These are phyloP conservation scores for Yueomyces sinensis DNA, from an alignment of 805 yeast species.

Conservation along the genomic window DNA sequence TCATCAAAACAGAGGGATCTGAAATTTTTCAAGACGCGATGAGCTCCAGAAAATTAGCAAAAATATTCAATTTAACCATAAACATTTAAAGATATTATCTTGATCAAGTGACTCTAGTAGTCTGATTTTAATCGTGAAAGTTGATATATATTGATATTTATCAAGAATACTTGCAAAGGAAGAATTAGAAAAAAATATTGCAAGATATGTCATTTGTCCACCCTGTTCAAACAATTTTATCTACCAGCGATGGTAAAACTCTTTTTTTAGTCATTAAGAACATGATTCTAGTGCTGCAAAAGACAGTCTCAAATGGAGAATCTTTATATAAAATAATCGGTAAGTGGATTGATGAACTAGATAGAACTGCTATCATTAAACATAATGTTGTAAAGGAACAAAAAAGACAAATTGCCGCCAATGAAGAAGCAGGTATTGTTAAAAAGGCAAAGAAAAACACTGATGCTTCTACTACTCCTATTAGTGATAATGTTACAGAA, in stretches of 20 bases:
- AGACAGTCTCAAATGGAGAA: conserved; percentile 20
- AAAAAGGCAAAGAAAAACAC: conserved; percentile 26
- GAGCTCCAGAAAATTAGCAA: too few relatives aligned
- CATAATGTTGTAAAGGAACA: conserved; percentile 34
- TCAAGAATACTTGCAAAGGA: too few relatives aligned
- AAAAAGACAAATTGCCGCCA: conserved; percentile 19
- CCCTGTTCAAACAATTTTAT: conserved; percentile 48
- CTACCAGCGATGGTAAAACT: conserved; percentile 32
- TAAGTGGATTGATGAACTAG: conserved; percentile 49
- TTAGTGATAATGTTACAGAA: conserved; percentile 4
- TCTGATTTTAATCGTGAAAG: too few relatives aligned
- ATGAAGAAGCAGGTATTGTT: conserved; percentile 11
- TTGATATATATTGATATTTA: too few relatives aligned
- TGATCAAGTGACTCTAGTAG: too few relatives aligned
- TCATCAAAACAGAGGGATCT: too few relatives aligned
- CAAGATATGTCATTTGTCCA: conserved; percentile 41
- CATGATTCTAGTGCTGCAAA: conserved; percentile 38
- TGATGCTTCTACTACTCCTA: conserved; percentile 5
- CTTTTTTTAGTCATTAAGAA: conserved; percentile 49
- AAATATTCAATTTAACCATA: too few relatives aligned
- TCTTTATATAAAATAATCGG: conserved; percentile 24
- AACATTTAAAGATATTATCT: too few relatives aligned
- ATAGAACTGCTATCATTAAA: conserved; percentile 28
- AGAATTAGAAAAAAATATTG: too few relatives aligned
- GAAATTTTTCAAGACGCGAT: too few relatives aligned